These are phyloP conservation scores for Volvariella surrecta DNA, from an alignment of 1,284 basidiomycete species.

Conservation along the genomic window DNA sequence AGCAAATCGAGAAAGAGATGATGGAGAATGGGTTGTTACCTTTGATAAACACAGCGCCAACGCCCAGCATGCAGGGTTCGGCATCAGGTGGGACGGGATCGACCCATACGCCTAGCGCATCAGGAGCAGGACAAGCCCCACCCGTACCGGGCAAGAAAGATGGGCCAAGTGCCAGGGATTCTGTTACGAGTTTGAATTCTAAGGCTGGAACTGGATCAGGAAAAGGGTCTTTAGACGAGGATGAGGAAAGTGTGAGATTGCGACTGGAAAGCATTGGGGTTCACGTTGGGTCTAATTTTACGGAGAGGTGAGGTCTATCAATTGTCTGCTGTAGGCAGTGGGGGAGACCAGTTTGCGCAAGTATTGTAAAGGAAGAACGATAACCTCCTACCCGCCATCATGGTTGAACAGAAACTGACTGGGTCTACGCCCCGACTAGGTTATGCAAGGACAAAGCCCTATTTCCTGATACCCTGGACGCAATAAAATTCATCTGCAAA, in stretches of 20 bases:
- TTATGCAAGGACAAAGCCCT: constrained; percentile 68
- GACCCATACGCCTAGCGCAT: too few species aligned
- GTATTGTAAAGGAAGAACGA: too few species aligned
- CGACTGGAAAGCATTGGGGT: constrained; percentile 79
- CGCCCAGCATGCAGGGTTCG: too few species aligned
- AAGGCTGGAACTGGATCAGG: constrained; percentile 18
- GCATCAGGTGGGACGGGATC: too few species aligned
- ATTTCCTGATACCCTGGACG: constrained; percentile 80
- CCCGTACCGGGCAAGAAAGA: constrained; percentile 33
- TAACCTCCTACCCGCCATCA: not conserved
- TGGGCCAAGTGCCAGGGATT: constrained; percentile 35
- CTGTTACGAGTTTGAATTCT: constrained; percentile 37
- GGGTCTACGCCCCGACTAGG: constrained; percentile 27
- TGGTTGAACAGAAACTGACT: not conserved
- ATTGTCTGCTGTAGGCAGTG: too few species aligned
- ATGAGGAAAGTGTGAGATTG: constrained; percentile 62
- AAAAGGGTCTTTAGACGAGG: constrained; percentile 41
- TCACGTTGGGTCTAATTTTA: constrained; percentile 81
- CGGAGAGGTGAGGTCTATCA: constrained; percentile 58
- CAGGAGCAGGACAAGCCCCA: constrained; percentile 11
- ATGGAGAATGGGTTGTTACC: constrained; percentile 61
- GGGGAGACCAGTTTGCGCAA: too few species aligned
- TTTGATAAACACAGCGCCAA: constrained; percentile 27
- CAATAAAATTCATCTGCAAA: constrained; percentile 94
- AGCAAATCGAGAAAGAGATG: constrained; percentile 68